These are phyloP conservation scores for Cardiospermum halicacabum DNA, from an alignment of 345 rosid genomes.

Conservation along the genomic window DNA sequence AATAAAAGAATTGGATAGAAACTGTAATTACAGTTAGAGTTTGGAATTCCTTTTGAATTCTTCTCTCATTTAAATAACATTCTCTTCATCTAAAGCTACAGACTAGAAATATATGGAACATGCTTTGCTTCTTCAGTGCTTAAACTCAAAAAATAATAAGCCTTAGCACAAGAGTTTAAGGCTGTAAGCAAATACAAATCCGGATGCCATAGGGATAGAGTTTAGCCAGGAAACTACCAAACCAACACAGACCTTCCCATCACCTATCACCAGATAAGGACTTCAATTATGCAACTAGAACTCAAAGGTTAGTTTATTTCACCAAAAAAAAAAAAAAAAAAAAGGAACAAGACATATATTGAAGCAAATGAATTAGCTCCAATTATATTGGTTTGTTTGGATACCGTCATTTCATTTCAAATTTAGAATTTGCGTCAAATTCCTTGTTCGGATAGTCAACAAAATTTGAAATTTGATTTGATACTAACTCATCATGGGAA, in stretches of 20 bases:
- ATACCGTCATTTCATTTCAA: too few relatives aligned
- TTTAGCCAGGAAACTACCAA: not conserved
- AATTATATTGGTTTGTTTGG: too few relatives aligned
- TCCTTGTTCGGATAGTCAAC: too few relatives aligned
- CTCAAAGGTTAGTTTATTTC: not conserved
- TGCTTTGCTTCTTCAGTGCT: not conserved
- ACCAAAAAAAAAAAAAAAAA: not conserved
- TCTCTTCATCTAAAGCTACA: not conserved
- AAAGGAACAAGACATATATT: too few relatives aligned
- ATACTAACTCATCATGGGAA: too few relatives aligned
- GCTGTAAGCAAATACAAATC: too few relatives aligned
- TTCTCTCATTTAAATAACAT: not conserved
- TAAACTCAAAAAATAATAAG: not conserved
- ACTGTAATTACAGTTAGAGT: too few relatives aligned
- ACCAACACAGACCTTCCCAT: not conserved
- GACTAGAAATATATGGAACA: not conserved
- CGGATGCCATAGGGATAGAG: not conserved
- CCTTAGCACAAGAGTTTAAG: too few relatives aligned
- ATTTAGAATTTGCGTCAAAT: too few relatives aligned
- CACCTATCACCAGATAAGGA: not conserved
- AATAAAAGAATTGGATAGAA: too few relatives aligned
- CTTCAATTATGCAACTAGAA: not conserved
- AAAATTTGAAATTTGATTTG: too few relatives aligned
- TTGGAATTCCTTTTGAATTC: not conserved
- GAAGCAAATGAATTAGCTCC: too few relatives aligned